Evolutionary conservation across 345 rosid genomes (phyloP), one percentile per base, ranked within the genome.

Genomic region (Melaleuca quinquenervia): DNA sequence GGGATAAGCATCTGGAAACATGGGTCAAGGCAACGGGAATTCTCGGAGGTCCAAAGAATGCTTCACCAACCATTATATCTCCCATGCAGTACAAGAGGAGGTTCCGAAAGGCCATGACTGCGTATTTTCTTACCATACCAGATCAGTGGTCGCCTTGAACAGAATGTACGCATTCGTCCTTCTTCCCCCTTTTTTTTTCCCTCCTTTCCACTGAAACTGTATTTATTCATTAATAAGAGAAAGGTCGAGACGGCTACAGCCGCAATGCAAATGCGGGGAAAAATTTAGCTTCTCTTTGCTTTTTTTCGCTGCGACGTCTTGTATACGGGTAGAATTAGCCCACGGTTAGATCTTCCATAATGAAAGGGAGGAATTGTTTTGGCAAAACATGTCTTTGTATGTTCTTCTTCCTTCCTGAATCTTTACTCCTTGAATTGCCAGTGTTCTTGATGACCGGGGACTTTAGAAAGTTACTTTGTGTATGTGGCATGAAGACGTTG

Each of bases 1-100:
- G 99, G 99, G 99, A 98, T 90, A 98, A 98, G 91, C 99, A 98
- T 56, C 90, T 98, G 87, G 99, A 98, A 94, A 95, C 99, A 21
- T 96, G 98, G 99, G 96, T 98, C 5, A 98, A 98, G 90, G 95
- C 98, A 22, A 89, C 97, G 2, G 98, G 98, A 50, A 94, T 96
- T 70, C 93, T 98, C 14, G 99, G 99, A 7, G 99, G 99, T 74
- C 92, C 89, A 0, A 98, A 90, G 90, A 94, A 96, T 84, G 96
- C 94, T 62, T 83, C 98, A 48, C 99, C 99, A 2, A 98, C 99
- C 7, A 93, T 98, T 60, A 74, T 98, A 50, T 98, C 99, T 75
- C 99, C 99, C 0, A 92, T 89, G 84, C 96, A 96, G 83, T 98
- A 98, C 94, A 98, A 98, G 95, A 98, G 89, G 88, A 91, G 99